phyloP scores from a whole-genome alignment of 2,329 filamentous ascomycete genomes.

The Calonectria fujianensis region DNA sequence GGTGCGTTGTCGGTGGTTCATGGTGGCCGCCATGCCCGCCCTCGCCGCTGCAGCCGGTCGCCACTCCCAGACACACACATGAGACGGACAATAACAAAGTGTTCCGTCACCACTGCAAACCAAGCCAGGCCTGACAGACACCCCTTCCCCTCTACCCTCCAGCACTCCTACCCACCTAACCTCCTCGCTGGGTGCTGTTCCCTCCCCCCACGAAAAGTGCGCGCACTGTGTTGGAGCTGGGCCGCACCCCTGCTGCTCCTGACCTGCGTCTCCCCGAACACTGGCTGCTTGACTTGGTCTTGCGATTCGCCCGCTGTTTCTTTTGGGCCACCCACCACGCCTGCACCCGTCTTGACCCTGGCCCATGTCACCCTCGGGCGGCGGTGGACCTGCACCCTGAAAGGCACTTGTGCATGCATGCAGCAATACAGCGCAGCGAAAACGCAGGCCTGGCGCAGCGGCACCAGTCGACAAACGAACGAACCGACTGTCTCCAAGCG shows the following conservation, averaged over 20 bases:
- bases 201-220: constrained; percentile 15
- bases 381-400: constrained; percentile 54
- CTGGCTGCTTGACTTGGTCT: constrained; percentile 41
- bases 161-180: no score
- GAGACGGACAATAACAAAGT: constrained; percentile 29
- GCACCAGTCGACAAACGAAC: constrained; percentile 40
- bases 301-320: constrained; percentile 53
- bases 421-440: constrained; percentile 43
- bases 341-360: constrained; percentile 40
- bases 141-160: not conserved
- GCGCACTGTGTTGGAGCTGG: constrained; percentile 36
- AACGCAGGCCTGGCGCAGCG: constrained; percentile 25
- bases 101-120: constrained; percentile 2
- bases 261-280: constrained; percentile 43
- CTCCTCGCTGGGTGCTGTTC: not conserved
- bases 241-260: constrained; percentile 37
- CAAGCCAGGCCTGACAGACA: not conserved
- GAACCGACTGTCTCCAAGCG: constrained; percentile 40
- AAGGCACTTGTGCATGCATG: constrained; percentile 51
- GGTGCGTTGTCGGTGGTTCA: constrained; percentile 40
- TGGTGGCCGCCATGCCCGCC: constrained; percentile 40
- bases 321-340: constrained; percentile 37
- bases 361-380: constrained; percentile 46
- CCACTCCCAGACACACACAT: constrained; percentile 20
- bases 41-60: constrained; percentile 31